Evolutionary conservation across 805 yeast genomes (phyloP).

Genomic region (Teunomyces pallodes): DNA sequence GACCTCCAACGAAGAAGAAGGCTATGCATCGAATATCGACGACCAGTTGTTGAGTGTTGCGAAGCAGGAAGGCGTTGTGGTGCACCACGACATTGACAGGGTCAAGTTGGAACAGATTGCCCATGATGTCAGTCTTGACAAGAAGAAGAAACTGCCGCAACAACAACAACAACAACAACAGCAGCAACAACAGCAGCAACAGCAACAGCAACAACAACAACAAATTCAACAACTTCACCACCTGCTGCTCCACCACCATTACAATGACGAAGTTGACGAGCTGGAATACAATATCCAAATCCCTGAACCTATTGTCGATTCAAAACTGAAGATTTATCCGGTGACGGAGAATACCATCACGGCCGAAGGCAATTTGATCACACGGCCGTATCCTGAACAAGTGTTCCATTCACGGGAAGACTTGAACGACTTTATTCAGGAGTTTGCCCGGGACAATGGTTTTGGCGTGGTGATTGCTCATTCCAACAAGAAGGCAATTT

Average conservation of each 20-base stretch:
- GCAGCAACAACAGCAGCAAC: conserved; percentile 23
- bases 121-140: conserved; percentile 21
- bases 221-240: conserved; percentile 8
- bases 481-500: conserved; percentile 56
- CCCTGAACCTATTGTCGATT: conserved; percentile 44
- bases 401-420: conserved; percentile 49
- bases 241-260: conserved; percentile 11
- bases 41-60: conserved; percentile 42
- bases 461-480: conserved; percentile 61
- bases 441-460: conserved; percentile 55
- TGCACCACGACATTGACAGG: conserved; percentile 10
- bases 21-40: conserved; percentile 36
- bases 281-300: conserved; percentile 44
- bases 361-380: conserved; percentile 49
- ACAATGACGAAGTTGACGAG: conserved; percentile 28
- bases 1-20: conserved; percentile 18
- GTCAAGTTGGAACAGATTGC: conserved; percentile 34
- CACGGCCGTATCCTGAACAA: conserved; percentile 54
- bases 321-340: conserved; percentile 43
- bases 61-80: conserved; percentile 27
- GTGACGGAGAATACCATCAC: conserved; percentile 44
- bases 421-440: conserved; percentile 52
- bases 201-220: conserved; percentile 17
- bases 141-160: conserved; percentile 3
- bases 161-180: conserved; percentile 11